Evolutionary conservation across 306 rosid species (phyloP), one percentile per base, ranked within the genome.

Genomic region (Malus sieversii): DNA sequence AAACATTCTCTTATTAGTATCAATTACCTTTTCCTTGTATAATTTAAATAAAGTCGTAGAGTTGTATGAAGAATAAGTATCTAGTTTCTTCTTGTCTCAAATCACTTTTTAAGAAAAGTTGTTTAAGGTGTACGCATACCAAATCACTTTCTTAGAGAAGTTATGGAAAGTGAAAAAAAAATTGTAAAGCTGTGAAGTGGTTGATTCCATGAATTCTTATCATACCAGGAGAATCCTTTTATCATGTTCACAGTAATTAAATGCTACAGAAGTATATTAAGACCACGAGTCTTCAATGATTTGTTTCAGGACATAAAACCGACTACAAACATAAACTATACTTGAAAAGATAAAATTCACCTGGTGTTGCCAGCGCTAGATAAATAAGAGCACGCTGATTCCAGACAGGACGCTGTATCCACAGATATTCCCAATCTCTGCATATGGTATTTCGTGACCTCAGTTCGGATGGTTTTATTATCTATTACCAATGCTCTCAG

Each of bases 341-440:
- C 4, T 65, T 22, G 6, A 74, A 69, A 55, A 68, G 64, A 65
- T 19, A 65, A 52, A 69, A 29, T 33, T 66, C 84, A 91, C 97
- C 97, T 86, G 52, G 69, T 70, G 61, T 82, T 82, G 78, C 85
- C 80, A 12, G 87, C 35, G 73, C 77, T 77, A 23, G 90, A 86
- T 69, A 88, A 82, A 83, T 78, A 84, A 75, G 86, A 76, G 80
- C 82, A 84, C 15, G 89, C 88, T 52, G 89, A 87, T 71, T 83
- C 84, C 71, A 86, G 79, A 78, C 89, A 77, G 68, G 48, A 79
- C 81, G 80, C 84, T 61, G 87, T 78, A 82, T 90, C 93, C 14
- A 79, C 92, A 32, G 90, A 85, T 72, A 96, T 87, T 74, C 97
- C 97, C 85, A 96, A 80, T 72, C 99, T 96, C 78, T 73, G 89